Base-by-base conservation (phyloP, 768 basidiomycete species). In the Pleurotus giganteus region DNA sequence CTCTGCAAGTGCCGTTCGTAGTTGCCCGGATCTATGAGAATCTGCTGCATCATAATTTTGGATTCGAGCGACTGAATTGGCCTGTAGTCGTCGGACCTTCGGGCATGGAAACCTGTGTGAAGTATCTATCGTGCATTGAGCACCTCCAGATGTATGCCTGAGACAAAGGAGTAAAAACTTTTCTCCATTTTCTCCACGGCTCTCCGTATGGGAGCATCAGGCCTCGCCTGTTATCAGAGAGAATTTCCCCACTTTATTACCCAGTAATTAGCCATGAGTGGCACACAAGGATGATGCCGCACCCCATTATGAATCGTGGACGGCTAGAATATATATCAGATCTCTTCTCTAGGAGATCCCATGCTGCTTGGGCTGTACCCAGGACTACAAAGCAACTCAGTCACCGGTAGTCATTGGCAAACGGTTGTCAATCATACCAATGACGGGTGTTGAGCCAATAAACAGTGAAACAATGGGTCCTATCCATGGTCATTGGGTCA, bases 61-160 rank as follows among this genome's bases (percentile, higher is more conserved):
- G 76, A 78, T 60, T 80, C 80, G 3, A 79, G 62, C 15, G 74
- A 74, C 54, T 81, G 79, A 15, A 80, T 72, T 1, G 74, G 73
- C 28, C 69, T 69, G 57, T 80, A 81, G 7, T 66, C 72, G 27
- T 74, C 73, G 6, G 77, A 67, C 45, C 69, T 73, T 28, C 73
- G 66, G 13, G 66, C 63, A 47, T 77, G 74, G 55, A 78, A 76
- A 1, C 74, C 74, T 12, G 64, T 61, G 57, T 80, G 79, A 34
- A 79, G 69, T 23, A 79, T 68, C 77, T 78, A 50, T 21, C 12
- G 13, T 0, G 21, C n/a, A n/a, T 8, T 15, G 47, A 50, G 26
- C 17, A 9, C 15, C 21, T 21, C 29, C 15, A 53, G 4, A 26
- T 26, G 17, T 7, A 17, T 13, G 23, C n/a, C 8, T 15, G 39